These are phyloP conservation scores for Venturia effusa DNA, from an alignment of 2,329 filamentous ascomycete species.

Conservation along the genomic window DNA sequence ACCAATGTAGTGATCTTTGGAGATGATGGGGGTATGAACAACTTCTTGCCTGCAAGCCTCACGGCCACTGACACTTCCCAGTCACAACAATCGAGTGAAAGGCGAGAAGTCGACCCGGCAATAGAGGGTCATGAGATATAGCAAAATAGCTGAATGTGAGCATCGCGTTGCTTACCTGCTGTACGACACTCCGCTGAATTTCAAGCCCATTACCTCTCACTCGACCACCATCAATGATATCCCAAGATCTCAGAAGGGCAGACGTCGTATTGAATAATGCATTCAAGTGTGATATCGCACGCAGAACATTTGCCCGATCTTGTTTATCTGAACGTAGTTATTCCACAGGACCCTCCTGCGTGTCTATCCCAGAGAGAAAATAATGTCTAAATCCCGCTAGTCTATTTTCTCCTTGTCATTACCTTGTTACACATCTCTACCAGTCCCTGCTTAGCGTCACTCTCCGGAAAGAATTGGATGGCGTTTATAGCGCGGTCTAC, in stretches of 20 bases:
- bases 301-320: background rate
- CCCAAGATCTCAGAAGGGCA: background rate
- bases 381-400: background rate
- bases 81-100: too few relatives aligned
- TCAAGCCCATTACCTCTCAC: too few relatives aligned
- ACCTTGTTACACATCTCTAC: conserved; percentile 92
- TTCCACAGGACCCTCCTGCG: background rate
- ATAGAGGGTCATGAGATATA: too few relatives aligned
- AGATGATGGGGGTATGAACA: too few relatives aligned
- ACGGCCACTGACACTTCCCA: too few relatives aligned
- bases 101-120: too few relatives aligned
- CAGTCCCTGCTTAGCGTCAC: conserved; percentile 84
- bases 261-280: background rate
- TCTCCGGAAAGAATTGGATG: conserved; percentile 79
- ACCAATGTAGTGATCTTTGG: too few relatives aligned
- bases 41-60: too few relatives aligned
- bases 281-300: background rate
- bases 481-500: conserved; percentile 76
- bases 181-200: too few relatives aligned
- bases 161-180: too few relatives aligned
- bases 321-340: background rate
- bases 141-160: too few relatives aligned
- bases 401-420: conserved; percentile 73
- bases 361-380: background rate
- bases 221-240: too few relatives aligned